Conservation (phyloP, 257 asterid genomes). For the Solanum habrochaites region DNA sequence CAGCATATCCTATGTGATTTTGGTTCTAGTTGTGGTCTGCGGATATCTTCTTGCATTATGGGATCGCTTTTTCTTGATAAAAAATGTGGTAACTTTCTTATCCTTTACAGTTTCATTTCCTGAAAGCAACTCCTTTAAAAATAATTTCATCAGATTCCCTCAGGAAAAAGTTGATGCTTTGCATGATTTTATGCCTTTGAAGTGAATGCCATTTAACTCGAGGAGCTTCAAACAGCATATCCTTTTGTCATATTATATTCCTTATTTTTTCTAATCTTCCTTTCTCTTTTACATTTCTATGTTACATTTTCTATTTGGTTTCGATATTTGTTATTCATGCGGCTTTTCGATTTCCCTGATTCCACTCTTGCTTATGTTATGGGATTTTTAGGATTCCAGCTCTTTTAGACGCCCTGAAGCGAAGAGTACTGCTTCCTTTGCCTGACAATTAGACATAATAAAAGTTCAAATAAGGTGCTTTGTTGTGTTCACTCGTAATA, state of each 20-base stretch:
- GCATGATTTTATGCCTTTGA: not conserved
- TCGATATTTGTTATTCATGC: too few relatives aligned
- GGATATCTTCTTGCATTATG: not conserved
- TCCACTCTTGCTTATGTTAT: too few relatives aligned
- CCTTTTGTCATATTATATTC: conserved; percentile 17
- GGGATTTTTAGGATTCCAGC: not conserved
- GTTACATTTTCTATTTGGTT: not conserved
- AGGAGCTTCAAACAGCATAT: conserved; percentile 13
- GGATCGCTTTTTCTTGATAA: not conserved
- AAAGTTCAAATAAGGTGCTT: not conserved
- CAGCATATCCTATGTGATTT: conserved; percentile 17
- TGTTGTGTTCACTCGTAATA: too few relatives aligned
- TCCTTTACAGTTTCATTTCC: too few relatives aligned
- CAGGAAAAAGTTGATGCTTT: not conserved
- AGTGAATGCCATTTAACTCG: not conserved
- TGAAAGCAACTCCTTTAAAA: not conserved
- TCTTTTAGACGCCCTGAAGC: not conserved
- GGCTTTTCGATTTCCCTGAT: not conserved
- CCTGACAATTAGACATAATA: not conserved
- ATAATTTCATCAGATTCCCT: not conserved
- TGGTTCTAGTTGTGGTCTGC: not conserved
- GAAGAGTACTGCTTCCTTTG: not conserved
- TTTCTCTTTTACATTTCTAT: not conserved
- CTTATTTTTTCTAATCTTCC: not conserved
- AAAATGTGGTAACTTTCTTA: not conserved